A percentile compares a stretch with the other conserved stretches of the same genome.
These are phyloP conservation scores for Botrytis hyacinthi DNA, from an alignment of 2,329 filamentous ascomycete genomes.

Conservation along the genomic window DNA sequence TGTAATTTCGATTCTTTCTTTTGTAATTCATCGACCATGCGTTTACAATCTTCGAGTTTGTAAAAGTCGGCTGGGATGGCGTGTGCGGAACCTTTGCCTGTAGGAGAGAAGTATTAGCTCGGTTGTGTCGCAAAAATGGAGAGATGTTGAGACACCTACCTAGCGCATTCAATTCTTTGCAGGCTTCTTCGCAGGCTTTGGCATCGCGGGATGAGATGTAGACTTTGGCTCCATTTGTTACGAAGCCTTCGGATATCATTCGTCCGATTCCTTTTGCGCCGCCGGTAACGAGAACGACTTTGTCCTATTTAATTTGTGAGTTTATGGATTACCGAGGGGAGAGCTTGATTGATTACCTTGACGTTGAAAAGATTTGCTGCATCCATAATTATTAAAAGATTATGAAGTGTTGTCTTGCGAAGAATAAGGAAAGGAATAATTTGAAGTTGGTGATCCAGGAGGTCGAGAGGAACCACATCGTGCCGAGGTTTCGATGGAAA, in stretches of 20 bases:
- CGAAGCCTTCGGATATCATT: conserved; percentile 66
- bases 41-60: conserved; percentile 56
- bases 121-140: background rate
- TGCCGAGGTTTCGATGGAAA: too few species aligned
- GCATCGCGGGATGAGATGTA: conserved; percentile 68
- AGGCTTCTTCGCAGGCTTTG: conserved; percentile 57
- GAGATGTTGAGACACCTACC: conserved; percentile 38
- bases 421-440: background rate
- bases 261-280: conserved; percentile 62
- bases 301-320: conserved; percentile 41
- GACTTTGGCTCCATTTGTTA: conserved; percentile 64
- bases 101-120: background rate
- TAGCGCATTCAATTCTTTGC: conserved; percentile 54
- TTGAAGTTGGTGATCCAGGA: background rate
- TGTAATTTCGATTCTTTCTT: conserved; percentile 54
- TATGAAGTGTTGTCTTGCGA: background rate
- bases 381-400: conserved; percentile 47
- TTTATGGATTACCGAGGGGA: background rate
- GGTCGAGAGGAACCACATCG: background rate
- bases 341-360: conserved; percentile 45
- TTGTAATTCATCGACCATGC: conserved; percentile 56
- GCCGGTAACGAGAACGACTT: conserved; percentile 58
- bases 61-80: conserved; percentile 61
- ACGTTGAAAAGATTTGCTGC: conserved; percentile 55
- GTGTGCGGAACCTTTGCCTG: conserved; percentile 53